phyloP scores from a whole-genome alignment of 495 filamentous ascomycete genomes.

The Penicillium nucicola region DNA sequence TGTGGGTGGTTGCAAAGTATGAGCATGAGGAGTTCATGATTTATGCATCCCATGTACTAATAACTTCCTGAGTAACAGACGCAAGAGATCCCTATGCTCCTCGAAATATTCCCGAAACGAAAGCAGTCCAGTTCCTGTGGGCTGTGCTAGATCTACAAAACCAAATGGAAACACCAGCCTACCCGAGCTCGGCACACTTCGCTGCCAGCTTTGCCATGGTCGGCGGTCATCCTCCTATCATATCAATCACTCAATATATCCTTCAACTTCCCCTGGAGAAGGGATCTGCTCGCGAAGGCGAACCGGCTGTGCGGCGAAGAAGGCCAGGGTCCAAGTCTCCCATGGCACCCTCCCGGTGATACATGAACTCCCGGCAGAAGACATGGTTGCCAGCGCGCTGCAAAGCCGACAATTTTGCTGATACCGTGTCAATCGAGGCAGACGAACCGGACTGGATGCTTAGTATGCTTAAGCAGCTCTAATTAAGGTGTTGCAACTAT shows the following conservation, averaged over 20 bases:
- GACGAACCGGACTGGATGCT: too few species aligned
- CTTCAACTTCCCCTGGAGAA: neutral
- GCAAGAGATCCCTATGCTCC: neutral
- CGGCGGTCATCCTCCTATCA: neutral
- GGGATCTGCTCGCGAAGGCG: conserved; percentile 2
- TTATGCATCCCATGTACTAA: neutral
- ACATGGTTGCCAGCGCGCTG: neutral
- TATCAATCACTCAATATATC: neutral
- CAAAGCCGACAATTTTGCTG: too few species aligned
- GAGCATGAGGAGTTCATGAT: neutral
- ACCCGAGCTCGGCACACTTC: neutral
- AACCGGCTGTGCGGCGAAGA: conserved; percentile 1
- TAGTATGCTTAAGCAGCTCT: too few species aligned
- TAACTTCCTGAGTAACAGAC: neutral
- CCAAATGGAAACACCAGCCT: neutral
- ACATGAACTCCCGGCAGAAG: conserved; percentile 1
- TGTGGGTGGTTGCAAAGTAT: conserved; percentile 1
- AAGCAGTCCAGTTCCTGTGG: neutral
- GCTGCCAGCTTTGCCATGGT: conserved; percentile 1
- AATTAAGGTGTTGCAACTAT: too few species aligned
- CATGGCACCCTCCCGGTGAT: neutral
- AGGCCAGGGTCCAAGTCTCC: neutral
- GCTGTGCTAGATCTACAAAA: too few species aligned
- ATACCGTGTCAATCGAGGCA: too few species aligned
- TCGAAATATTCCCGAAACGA: neutral